A percentile compares a stretch with the other conserved stretches of the same genome.
Conservation (phyloP, 2,329 filamentous ascomycete genomes). For the Penicillium rolfsii region DNA sequence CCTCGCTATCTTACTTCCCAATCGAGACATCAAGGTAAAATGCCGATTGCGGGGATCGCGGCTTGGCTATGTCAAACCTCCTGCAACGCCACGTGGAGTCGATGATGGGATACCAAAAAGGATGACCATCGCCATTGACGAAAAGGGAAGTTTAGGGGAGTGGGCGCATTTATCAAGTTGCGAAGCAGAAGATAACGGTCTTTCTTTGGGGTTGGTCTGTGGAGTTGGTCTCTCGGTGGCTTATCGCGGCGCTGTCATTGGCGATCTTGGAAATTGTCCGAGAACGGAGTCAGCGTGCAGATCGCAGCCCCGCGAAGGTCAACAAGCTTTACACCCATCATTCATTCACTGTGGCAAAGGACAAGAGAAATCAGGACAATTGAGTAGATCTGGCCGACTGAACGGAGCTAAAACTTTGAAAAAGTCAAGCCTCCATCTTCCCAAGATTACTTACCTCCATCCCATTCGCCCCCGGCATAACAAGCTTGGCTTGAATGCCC, state of each 20-base stretch:
- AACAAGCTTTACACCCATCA: neutral
- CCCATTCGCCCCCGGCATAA: neutral
- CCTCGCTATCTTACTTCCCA: conserved; percentile 12
- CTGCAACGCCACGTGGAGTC: neutral
- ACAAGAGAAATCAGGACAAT: neutral
- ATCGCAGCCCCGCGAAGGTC: neutral
- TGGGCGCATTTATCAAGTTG: conserved; percentile 5
- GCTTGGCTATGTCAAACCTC: neutral
- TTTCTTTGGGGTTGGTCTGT: neutral
- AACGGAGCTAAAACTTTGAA: neutral
- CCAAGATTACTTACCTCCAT: neutral
- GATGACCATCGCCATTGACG: neutral
- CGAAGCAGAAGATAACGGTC: neutral
- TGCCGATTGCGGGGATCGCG: neutral
- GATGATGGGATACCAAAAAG: neutral
- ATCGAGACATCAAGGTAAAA: neutral
- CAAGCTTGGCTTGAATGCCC: neutral
- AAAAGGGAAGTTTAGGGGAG: conserved; percentile 31
- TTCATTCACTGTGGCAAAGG: neutral
- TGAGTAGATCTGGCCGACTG: neutral
- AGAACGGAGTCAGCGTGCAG: neutral
- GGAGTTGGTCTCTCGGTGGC: neutral
- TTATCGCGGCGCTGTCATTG: conserved; percentile 16
- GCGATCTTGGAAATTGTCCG: neutral
- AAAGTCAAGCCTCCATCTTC: neutral